phyloP scores from a whole-genome alignment of 1,284 basidiomycete genomes.

The Ustilago sp. region DNA sequence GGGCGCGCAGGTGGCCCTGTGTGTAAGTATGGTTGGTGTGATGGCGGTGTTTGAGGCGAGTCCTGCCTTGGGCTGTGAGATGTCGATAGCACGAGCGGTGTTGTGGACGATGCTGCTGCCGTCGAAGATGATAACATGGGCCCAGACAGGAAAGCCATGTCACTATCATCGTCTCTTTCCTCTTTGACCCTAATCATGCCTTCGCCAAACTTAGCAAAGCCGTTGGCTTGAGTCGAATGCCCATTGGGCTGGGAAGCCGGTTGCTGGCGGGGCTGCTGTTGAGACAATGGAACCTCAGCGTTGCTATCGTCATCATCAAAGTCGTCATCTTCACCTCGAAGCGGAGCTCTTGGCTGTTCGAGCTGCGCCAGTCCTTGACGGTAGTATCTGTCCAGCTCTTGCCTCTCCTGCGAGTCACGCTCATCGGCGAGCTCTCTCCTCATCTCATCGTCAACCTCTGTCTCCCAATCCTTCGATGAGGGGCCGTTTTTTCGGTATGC shows the following conservation, averaged over 20 bases:
- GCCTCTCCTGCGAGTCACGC: conserved; percentile 47
- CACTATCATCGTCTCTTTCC: conserved; percentile 45
- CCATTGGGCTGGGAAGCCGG: conserved; percentile 13
- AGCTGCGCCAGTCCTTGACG: conserved; percentile 54
- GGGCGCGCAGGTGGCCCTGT: conserved; percentile 24
- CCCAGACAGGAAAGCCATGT: conserved; percentile 42
- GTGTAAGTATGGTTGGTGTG: conserved; percentile 18
- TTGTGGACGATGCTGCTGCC: conserved; percentile 11
- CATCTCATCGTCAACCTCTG: conserved; percentile 58
- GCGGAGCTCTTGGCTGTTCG: conserved; percentile 30
- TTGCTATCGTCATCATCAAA: conserved; percentile 59
- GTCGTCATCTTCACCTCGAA: conserved; percentile 62
- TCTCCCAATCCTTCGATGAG: conserved; percentile 54
- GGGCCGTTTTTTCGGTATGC: conserved; percentile 30
- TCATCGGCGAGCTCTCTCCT: conserved; percentile 46
- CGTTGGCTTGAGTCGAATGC: conserved; percentile 23
- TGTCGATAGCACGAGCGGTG: conserved; percentile 25
- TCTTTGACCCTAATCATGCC: conserved; percentile 45
- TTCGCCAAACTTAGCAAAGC: conserved; percentile 20
- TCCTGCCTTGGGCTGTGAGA: conserved; percentile 25
- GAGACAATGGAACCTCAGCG: conserved; percentile 43
- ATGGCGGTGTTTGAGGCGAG: conserved; percentile 33
- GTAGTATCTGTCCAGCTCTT: conserved; percentile 55
- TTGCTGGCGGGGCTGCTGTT: conserved; percentile 17
- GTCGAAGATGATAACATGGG: conserved; percentile 11